These are phyloP conservation scores for Salix viminalis DNA, from an alignment of 345 rosid genomes.

Conservation along the genomic window DNA sequence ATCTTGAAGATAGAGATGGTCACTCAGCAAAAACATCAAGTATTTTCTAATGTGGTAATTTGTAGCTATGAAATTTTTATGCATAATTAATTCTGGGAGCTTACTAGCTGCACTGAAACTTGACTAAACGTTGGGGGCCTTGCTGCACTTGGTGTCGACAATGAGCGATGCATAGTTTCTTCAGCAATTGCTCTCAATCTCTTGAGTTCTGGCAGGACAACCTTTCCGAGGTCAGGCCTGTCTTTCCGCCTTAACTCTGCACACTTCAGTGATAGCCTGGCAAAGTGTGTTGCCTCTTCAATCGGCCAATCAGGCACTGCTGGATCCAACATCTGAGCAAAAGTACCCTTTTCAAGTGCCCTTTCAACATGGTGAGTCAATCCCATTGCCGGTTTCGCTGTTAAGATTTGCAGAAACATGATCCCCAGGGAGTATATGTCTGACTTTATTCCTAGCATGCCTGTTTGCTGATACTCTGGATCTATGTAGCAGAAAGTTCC, in stretches of 20 bases:
- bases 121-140: background rate
- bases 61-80: background rate
- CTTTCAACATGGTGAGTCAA: slow-evolving; percentile 60
- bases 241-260: slow-evolving; percentile 75
- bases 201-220: slow-evolving; percentile 63
- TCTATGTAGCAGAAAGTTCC: slow-evolving; percentile 93
- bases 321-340: slow-evolving; percentile 60
- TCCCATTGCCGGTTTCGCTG: slow-evolving; percentile 78
- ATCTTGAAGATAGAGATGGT: background rate
- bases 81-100: background rate
- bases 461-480: slow-evolving; percentile 91
- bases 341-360: slow-evolving; percentile 56
- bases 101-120: background rate
- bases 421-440: slow-evolving; percentile 80
- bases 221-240: slow-evolving; percentile 73
- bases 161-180: slow-evolving; percentile 19
- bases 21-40: background rate
- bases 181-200: slow-evolving; percentile 61
- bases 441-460: slow-evolving; percentile 80
- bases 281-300: slow-evolving; percentile 62
- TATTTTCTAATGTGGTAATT: background rate
- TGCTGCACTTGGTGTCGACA: background rate
- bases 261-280: slow-evolving; percentile 59
- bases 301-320: slow-evolving; percentile 68
- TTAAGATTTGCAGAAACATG: slow-evolving; percentile 66